Evolutionary conservation across 352 stramenopile species (phyloP), one percentile per base, ranked within the genome.

Genomic region (Globisporangium takayamanum): DNA sequence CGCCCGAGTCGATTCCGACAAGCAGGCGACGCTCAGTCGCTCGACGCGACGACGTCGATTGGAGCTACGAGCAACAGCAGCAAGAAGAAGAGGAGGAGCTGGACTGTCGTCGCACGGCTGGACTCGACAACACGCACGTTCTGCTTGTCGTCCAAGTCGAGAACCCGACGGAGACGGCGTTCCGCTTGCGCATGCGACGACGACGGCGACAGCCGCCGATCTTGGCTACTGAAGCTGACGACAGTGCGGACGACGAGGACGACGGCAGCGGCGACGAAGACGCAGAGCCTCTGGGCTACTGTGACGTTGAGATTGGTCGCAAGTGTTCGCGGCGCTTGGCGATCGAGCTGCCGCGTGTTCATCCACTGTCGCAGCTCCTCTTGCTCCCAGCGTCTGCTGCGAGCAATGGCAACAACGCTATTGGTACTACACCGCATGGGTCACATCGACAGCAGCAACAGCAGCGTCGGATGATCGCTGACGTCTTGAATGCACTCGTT

Each of bases 131-230:
- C 57, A 67, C 59, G 26, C 69, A 73, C 59, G 84, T 72, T 39
- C 45, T 73, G 33, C 61, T 87, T 25, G 53, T 84, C 6, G 64
- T 87, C 7, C 69, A 92, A 22, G 54, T 92, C 2, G 62, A 72
- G 28, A 92, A 92, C 60, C 82, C 78, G 0, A 89, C 79, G 0
- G 79, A 89, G 68, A 92, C 79, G 6, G 73, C 70, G 3, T 91
- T 91, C 62, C 62, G 63, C 26, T 72, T 91, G 7, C 66, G 70
- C 7, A 52, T 88, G 25, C 66, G 56, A 1, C 47, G 41, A 28
- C 51, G 54, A 28, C 25, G 44, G 7, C 51, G 57, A 53, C 47
- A 22, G 28, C 28, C 28, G 5, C 28, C 2, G 28, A 33, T 3
- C 5, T 3, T 5, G 28, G 47, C 42, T 44, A 47, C 5, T 47